Conservation (phyloP, 169 alveolate genomes). For the Pseudocohnilembus persalinus region DNA sequence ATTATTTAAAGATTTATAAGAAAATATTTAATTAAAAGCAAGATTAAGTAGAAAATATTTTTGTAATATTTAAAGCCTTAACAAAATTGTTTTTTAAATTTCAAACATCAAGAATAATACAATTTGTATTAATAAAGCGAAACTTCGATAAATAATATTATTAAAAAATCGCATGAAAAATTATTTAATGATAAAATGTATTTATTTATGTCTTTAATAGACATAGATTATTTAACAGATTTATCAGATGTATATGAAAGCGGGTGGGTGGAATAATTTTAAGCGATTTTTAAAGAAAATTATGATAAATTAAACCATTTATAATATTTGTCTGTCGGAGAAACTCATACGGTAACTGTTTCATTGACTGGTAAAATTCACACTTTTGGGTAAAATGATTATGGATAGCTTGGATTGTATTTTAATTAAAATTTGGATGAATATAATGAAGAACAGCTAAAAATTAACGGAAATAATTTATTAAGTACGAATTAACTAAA, state of each 20-base stretch:
- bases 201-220: slow-evolving; percentile 7
- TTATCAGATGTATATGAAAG: slow-evolving; percentile 8
- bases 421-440: neutral
- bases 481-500: no score
- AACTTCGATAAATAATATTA: neutral
- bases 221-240: slow-evolving; percentile 15
- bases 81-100: neutral
- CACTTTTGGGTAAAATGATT: slow-evolving; percentile 63
- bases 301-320: slow-evolving; percentile 15
- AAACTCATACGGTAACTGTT: neutral
- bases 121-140: neutral
- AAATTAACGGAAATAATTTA: no score
- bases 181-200: slow-evolving; percentile 14
- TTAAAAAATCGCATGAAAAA: slow-evolving; percentile 6
- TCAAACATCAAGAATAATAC: neutral
- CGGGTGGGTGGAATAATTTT: neutral
- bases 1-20: slow-evolving; percentile 2
- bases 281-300: slow-evolving; percentile 3
- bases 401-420: slow-evolving; percentile 63
- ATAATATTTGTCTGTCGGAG: slow-evolving; percentile 3
- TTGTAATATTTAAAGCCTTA: neutral
- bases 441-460: neutral
- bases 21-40: neutral
- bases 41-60: neutral
- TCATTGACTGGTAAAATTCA: neutral